phyloP scores from a whole-genome alignment of 2,329 filamentous ascomycete genomes.

The Colletotrichum tofieldiae region DNA sequence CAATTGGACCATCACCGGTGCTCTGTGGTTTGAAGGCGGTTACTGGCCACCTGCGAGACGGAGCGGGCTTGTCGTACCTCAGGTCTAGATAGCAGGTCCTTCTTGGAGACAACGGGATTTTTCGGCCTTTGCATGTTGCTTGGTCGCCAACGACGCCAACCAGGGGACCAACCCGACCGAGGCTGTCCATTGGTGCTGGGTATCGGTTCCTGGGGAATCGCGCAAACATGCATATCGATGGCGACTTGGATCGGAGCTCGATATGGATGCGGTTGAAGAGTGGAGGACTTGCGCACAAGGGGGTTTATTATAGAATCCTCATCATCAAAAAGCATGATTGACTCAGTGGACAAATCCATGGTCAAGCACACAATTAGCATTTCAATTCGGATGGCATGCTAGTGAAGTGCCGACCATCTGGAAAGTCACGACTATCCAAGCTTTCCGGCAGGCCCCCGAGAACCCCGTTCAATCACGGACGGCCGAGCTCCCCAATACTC shows the following conservation, averaged over 20 bases:
- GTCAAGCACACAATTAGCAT: neutral
- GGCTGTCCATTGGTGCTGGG: neutral
- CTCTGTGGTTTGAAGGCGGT: no score
- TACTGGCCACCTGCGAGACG: neutral
- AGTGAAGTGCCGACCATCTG: slow-evolving; percentile 8
- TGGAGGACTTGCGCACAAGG: neutral
- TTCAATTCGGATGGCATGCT: neutral
- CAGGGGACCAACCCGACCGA: neutral
- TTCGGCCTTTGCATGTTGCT: slow-evolving; percentile 5
- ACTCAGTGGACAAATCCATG: neutral
- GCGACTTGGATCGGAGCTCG: neutral
- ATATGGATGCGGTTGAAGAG: neutral
- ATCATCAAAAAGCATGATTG: neutral
- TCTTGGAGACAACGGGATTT: neutral
- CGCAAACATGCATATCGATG: slow-evolving; percentile 34
- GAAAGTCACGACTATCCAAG: slow-evolving; percentile 16
- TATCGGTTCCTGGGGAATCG: slow-evolving; percentile 22
- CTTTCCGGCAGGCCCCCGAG: slow-evolving; percentile 25
- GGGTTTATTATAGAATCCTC: neutral
- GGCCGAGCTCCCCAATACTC: neutral
- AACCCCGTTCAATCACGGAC: slow-evolving; percentile 9
- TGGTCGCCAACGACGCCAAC: slow-evolving; percentile 16
- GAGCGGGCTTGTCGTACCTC: neutral
- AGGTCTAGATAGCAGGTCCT: neutral
- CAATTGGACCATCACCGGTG: neutral